These are phyloP conservation scores for Gaultheria prostrata DNA, from an alignment of 148 eudicot genomes.

Conservation along the genomic window DNA sequence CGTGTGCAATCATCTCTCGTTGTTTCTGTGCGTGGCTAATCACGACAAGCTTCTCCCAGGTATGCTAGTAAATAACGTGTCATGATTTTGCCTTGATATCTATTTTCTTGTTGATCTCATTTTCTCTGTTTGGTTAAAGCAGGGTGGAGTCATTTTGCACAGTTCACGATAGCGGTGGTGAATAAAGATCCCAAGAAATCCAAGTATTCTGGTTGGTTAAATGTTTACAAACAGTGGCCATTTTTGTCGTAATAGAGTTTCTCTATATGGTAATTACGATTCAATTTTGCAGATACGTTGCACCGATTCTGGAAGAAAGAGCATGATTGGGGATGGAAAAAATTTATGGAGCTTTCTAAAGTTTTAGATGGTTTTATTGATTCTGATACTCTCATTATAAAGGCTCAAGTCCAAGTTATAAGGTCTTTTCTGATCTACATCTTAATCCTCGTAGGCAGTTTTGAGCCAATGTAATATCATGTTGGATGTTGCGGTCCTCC, in stretches of 20 bases:
- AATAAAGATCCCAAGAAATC: constrained; percentile 90
- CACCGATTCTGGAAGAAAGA: constrained; percentile 97
- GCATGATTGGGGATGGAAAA: constrained; percentile 99
- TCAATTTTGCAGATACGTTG: constrained; percentile 55
- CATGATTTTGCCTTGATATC: not conserved
- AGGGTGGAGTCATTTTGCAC: constrained; percentile 99
- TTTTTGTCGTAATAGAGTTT: not conserved
- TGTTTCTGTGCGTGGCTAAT: constrained; percentile 88
- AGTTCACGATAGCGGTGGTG: constrained; percentile 90
- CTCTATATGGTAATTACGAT: constrained; percentile 9
- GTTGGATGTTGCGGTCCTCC: not conserved
- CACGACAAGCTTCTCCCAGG: constrained; percentile 98
- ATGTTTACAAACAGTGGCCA: not conserved
- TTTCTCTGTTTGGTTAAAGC: constrained; percentile 16
- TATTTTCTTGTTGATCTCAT: not conserved
- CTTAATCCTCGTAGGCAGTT: not conserved
- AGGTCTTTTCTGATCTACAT: constrained; percentile 40
- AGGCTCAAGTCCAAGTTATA: constrained; percentile 93
- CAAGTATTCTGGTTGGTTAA: constrained; percentile 70
- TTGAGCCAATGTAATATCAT: not conserved
- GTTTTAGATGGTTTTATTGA: constrained; percentile 83
- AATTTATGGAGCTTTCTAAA: constrained; percentile 88
- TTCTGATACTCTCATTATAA: constrained; percentile 68
- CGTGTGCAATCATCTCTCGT: constrained; percentile 91
- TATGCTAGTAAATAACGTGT: constrained; percentile 19